Percentiles rank a stretch among this genome's conserved stretches.
phyloP scores from a whole-genome alignment of 768 basidiomycete species.

The Calocybe gangraenosa region DNA sequence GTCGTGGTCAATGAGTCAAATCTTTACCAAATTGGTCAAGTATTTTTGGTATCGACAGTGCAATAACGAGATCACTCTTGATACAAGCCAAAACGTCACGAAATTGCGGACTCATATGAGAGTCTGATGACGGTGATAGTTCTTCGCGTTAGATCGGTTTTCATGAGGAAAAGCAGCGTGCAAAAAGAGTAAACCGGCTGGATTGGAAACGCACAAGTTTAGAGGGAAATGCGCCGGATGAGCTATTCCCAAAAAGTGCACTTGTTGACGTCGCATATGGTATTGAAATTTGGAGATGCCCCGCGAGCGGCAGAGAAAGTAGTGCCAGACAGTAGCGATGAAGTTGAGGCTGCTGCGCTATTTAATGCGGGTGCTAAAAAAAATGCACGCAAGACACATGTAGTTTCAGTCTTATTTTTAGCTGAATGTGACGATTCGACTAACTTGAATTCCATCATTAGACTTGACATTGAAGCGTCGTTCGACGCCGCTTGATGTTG shows the following conservation, averaged over 20 bases:
- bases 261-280: constrained; percentile 32
- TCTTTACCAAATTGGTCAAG: constrained; percentile 6
- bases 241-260: constrained; percentile 41
- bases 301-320: constrained; percentile 13
- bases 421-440: constrained; percentile 2
- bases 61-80: constrained; percentile 59
- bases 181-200: background rate
- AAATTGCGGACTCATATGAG: constrained; percentile 31
- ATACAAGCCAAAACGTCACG: constrained; percentile 59
- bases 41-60: constrained; percentile 46
- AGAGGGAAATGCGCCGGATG: constrained; percentile 11
- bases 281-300: constrained; percentile 7
- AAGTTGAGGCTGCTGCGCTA: constrained; percentile 8
- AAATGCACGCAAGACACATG: background rate
- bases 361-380: constrained; percentile 1
- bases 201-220: constrained; percentile 6
- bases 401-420: constrained; percentile 11
- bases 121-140: constrained; percentile 1
- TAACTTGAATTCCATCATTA: constrained; percentile 31
- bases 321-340: constrained; percentile 29
- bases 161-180: background rate
- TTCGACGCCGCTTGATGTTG: constrained; percentile 6
- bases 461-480: constrained; percentile 8
- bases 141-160: background rate
- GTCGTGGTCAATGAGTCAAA: no score